Base-by-base conservation (phyloP, 2,329 filamentous ascomycete genomes). In the Claviceps africana region DNA sequence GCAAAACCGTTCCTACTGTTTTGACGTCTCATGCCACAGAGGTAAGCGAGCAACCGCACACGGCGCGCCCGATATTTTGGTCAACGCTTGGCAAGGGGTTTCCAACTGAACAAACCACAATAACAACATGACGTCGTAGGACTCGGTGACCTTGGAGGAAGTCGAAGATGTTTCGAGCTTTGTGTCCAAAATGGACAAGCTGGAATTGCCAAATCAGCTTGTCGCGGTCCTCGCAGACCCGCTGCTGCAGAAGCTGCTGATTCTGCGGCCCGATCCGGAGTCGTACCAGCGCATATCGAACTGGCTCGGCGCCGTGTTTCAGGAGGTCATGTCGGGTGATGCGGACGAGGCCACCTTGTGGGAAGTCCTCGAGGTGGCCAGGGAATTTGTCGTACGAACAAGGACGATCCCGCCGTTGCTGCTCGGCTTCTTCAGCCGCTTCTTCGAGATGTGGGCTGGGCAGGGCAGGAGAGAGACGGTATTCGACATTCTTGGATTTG, bases 171-270 rank as follows among this genome's bases (percentile, higher is more conserved):
- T 82, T 13, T 72, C 80, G 25, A 74, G 79, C 48, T 83, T 95
- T 54, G 82, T 88, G 6, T 76, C 78, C 45, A 85, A 79, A 53
- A 67, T 95, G 9, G 87, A 94, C 58, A 85, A 77, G 57, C 82
- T 95, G 28, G 86, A 93, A 64, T 70, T 89, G 42, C 88, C 88
- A 0, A 89, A 86, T 56, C 88, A 95, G 65, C 73, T 94, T 2
- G 81, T 89, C 42, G 86, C 88, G 5, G 81, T 86, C 4, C 70
- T 94, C 15, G 79, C 78, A 2, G 86, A 94, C 61, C 84, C 84
- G 3, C 71, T 94, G 31, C 75, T 91, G 1, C 87, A 91, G 63
- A 93, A 91, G 62, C 72, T 91, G 25, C 69, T 88, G 35, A 69
- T 86, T n/a, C 68, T 86, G 31, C 76, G 78, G 48, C 77, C 82